These are phyloP conservation scores for Rachicladosporium sp. DNA, from an alignment of 2,329 filamentous ascomycete genomes.

Conservation along the genomic window DNA sequence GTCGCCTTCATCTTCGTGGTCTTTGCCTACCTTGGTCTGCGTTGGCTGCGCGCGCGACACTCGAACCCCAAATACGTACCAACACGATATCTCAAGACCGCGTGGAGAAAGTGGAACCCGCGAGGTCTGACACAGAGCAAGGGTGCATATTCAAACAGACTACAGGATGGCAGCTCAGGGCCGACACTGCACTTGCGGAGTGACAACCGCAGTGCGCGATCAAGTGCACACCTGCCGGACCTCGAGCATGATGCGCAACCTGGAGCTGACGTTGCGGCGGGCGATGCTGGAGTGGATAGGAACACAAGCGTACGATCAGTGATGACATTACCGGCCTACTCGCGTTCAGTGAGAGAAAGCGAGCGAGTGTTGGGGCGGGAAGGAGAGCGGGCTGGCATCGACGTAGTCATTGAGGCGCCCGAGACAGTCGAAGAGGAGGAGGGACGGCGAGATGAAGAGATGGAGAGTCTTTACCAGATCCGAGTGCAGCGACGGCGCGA, in stretches of 20 bases:
- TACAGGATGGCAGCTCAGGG: constrained; percentile 16
- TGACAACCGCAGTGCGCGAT: constrained; percentile 13
- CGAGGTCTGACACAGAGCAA: constrained; percentile 11
- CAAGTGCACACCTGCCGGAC: constrained; percentile 12
- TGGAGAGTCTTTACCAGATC: constrained; percentile 87
- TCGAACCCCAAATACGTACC: constrained; percentile 20
- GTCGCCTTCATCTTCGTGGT: constrained; percentile 2
- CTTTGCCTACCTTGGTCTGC: constrained; percentile 7
- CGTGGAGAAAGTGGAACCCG: constrained; percentile 22
- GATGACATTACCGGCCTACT: constrained; percentile 84
- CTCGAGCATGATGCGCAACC: constrained; percentile 5
- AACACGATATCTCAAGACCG: constrained; percentile 20
- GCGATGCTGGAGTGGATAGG: constrained; percentile 49
- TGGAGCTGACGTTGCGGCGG: constrained; percentile 14
- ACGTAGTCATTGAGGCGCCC: constrained; percentile 77
- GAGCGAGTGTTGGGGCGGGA: constrained; percentile 79
- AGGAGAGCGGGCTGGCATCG: constrained; percentile 83
- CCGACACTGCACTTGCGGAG: constrained; percentile 15
- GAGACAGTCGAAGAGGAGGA: constrained; percentile 71
- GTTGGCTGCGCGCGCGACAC: constrained; percentile 12
- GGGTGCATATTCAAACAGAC: constrained; percentile 19
- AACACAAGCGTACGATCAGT: constrained; percentile 80
- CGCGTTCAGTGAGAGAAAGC: constrained; percentile 55
- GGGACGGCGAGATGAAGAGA: constrained; percentile 68
- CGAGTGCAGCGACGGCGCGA: constrained; percentile 64